Evolutionary conservation across 2,329 filamentous ascomycete species (phyloP).

Genomic region (Pyrenochaeta sp.): DNA sequence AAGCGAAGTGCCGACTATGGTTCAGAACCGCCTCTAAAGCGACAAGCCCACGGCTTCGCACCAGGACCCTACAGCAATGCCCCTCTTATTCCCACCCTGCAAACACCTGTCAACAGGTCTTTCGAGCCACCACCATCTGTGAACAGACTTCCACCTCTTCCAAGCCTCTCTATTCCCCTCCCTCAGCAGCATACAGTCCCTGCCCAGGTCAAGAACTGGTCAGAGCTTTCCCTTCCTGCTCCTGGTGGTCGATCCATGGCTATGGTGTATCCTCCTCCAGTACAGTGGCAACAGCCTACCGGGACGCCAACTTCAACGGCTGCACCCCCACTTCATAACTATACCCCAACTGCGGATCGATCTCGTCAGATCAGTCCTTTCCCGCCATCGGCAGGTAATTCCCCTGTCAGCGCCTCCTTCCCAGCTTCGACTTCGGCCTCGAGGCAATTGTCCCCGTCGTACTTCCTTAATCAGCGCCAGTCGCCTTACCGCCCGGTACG

Average conservation of each 20-base stretch:
- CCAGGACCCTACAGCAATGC: conserved; percentile 47
- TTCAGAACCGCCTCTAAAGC: conserved; percentile 66
- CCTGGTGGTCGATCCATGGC: conserved; percentile 76
- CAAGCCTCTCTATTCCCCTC: conserved; percentile 73
- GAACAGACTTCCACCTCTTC: conserved; percentile 69
- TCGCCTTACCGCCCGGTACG: conserved; percentile 94
- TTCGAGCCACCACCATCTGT: conserved; percentile 48
- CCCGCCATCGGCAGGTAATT: conserved; percentile 63
- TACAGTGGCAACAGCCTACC: conserved; percentile 59
- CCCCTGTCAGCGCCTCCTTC: conserved; percentile 74
- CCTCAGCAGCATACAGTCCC: conserved; percentile 40
- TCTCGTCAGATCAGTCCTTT: conserved; percentile 62
- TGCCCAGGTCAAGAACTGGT: conserved; percentile 49
- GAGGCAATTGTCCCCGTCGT: conserved; percentile 81
- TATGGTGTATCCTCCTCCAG: conserved; percentile 72
- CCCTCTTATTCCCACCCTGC: conserved; percentile 43
- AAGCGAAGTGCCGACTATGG: conserved; percentile 67
- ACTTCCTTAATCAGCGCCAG: conserved; percentile 84
- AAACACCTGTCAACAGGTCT: conserved; percentile 42
- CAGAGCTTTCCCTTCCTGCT: conserved; percentile 53
- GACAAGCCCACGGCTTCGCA: conserved; percentile 49
- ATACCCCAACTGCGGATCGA: conserved; percentile 42
- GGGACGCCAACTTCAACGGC: conserved; percentile 43
- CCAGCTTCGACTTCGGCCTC: conserved; percentile 69
- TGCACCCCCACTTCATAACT: conserved; percentile 34